These are phyloP conservation scores for Mastigamoeba balamuthi DNA, from an alignment of 78 protist species.

Conservation along the genomic window DNA sequence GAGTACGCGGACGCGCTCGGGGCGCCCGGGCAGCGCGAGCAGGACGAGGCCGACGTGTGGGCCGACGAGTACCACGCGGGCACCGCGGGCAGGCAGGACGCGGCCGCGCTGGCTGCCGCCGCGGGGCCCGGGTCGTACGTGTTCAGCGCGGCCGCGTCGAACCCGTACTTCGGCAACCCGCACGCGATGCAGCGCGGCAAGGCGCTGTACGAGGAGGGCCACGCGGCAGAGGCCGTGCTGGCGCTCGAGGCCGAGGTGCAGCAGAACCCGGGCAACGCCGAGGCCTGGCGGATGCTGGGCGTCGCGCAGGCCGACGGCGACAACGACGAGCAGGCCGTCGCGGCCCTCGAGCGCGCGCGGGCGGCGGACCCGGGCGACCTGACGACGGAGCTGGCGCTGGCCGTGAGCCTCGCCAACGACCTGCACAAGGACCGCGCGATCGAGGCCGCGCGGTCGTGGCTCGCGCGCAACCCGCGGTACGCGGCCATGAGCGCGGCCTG, in stretches of 20 bases:
- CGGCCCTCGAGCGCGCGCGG: conserved; percentile 39
- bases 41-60: neutral
- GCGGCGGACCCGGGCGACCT: conserved; percentile 39
- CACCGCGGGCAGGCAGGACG: neutral
- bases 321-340: conserved; percentile 56
- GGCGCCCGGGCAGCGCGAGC: neutral
- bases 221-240: conserved; percentile 29
- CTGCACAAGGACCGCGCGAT: conserved; percentile 50
- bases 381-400: conserved; percentile 35
- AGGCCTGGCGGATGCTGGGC: conserved; percentile 70
- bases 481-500: no score
- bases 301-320: conserved; percentile 79
- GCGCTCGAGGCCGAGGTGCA: conserved; percentile 62
- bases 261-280: neutral
- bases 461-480: conserved; percentile 25
- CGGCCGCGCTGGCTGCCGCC: neutral
- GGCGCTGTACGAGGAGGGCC: conserved; percentile 42
- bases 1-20: neutral
- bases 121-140: no score
- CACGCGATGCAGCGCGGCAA: conserved; percentile 28
- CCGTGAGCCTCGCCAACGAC: conserved; percentile 62
- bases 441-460: conserved; percentile 49
- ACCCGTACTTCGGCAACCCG: neutral
- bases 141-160: neutral
- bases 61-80: neutral